A percentile compares a stretch with the other conserved stretches of the same genome.
phyloP scores from a whole-genome alignment of 352 stramenopile species.

The Globisporangium paroecandrum region DNA sequence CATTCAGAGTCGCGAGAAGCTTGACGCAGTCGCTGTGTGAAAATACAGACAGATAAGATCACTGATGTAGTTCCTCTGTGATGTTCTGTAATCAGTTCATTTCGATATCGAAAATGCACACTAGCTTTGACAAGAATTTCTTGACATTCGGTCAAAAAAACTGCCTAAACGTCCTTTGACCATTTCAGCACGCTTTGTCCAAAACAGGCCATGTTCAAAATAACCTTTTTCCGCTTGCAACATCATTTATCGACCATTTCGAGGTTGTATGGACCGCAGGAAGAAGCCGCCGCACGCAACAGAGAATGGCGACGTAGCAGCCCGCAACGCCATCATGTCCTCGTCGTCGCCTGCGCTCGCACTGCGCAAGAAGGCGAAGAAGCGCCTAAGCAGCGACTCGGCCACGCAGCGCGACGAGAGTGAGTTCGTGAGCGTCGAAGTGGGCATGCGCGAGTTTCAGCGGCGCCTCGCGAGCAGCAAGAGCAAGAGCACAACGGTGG shows the following conservation, averaged over 20 bases:
- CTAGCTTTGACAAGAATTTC: too few relatives aligned
- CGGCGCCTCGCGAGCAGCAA: conserved; percentile 40
- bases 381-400: conserved; percentile 17
- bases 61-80: too few relatives aligned
- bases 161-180: too few relatives aligned
- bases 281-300: neutral
- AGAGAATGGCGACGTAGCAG: conserved; percentile 13
- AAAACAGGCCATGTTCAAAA: too few relatives aligned
- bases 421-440: conserved; percentile 74
- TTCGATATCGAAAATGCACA: too few relatives aligned
- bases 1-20: too few relatives aligned
- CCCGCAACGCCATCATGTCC: neutral
- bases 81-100: too few relatives aligned
- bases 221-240: too few relatives aligned
- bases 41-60: too few relatives aligned
- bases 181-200: too few relatives aligned
- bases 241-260: neutral
- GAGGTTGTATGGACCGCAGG: conserved; percentile 32
- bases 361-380: conserved; percentile 26
- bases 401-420: conserved; percentile 30
- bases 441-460: conserved; percentile 68
- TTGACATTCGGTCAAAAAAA: too few relatives aligned
- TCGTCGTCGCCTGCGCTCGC: conserved; percentile 6
- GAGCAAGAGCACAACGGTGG: neutral
- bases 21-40: too few relatives aligned